Base-by-base conservation (phyloP, 2,329 filamentous ascomycete genomes). In the Didymella sp. region DNA sequence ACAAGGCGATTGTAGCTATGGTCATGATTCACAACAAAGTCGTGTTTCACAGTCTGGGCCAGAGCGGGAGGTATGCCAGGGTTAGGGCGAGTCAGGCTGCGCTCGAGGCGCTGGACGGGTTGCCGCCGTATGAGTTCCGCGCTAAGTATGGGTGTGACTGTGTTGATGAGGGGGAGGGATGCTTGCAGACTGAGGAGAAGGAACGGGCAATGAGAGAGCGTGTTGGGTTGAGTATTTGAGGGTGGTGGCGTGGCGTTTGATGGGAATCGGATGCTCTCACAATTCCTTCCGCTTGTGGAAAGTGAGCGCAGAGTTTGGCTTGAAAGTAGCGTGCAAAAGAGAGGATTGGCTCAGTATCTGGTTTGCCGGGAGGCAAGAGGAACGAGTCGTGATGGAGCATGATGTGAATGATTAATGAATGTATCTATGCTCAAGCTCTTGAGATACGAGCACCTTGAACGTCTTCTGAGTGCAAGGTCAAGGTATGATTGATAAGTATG, bases 1-100 rank as follows among this genome's bases (percentile, higher is more conserved):
- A 37, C 68, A 73, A 45, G 60, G 67, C 73, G 28, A 84, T 93
- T 6, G 79, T 91, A 0, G 89, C 89, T 6, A 91, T 86, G 22
- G 82, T 96, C 7, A 81, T 96, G 71, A 83, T 97, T 13, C 94
- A 98, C 70, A 84, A 86, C 12, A 74, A 82, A 38, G 83, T 92
- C 9, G 75, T 91, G n/a, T 85, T 86, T 1, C 81, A 86, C 60
- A 85, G 81, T 1, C 79, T 81, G 31, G 85, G 85, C 1, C 84
- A 81, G 62, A 92, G 87, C 47, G 84, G 85, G 0, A 82, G 89
- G 43, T 90, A 92, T 75, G 92, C 91, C 0, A 93, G 92, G 76
- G 75, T 89, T 4, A 81, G 81, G 12, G 89, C 85, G 0, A 87
- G 89, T 12, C 84, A 86, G 62, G 78, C 79, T 59, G 87, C 87